Conservation (phyloP, 306 rosid genomes). For the Pterocarpus macrocarpus region DNA sequence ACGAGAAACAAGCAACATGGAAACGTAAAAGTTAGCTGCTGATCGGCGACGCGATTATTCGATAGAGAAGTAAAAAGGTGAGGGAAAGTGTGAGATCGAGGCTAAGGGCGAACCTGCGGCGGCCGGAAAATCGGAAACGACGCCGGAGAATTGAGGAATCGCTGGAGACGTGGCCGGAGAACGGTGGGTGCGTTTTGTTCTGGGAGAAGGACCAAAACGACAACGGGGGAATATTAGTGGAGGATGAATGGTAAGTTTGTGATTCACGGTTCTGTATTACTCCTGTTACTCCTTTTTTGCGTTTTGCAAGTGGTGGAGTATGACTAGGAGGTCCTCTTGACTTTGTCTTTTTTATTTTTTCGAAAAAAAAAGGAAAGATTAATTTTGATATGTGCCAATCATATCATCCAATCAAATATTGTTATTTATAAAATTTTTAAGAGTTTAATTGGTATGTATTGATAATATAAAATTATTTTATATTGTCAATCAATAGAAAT, state of each 20-base stretch:
- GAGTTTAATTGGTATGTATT: too few species aligned
- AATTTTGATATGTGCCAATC: too few species aligned
- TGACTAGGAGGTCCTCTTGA: constrained; percentile 24
- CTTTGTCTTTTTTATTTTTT: constrained; percentile 10
- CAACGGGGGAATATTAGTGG: constrained; percentile 32
- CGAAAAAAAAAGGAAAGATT: too few species aligned
- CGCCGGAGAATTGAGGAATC: constrained; percentile 11
- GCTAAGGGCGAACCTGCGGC: constrained; percentile 38
- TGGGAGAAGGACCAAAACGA: constrained; percentile 45
- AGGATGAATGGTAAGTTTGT: not conserved
- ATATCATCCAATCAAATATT: too few species aligned
- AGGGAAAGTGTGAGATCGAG: not conserved
- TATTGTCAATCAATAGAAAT: too few species aligned
- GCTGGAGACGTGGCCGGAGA: constrained; percentile 51
- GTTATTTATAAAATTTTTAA: too few species aligned
- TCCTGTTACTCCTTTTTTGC: not conserved
- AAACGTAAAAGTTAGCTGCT: not conserved
- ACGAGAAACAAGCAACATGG: not conserved
- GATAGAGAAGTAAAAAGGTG: constrained; percentile 2
- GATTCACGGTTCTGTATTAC: not conserved
- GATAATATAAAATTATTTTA: too few species aligned
- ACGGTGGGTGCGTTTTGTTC: constrained; percentile 42
- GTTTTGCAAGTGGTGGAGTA: constrained; percentile 1
- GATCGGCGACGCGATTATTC: constrained; percentile 21
- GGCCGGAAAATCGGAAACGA: constrained; percentile 37